Evolutionary conservation across 1,284 basidiomycete species (phyloP).

Genomic region (Moniliophthora roreri): DNA sequence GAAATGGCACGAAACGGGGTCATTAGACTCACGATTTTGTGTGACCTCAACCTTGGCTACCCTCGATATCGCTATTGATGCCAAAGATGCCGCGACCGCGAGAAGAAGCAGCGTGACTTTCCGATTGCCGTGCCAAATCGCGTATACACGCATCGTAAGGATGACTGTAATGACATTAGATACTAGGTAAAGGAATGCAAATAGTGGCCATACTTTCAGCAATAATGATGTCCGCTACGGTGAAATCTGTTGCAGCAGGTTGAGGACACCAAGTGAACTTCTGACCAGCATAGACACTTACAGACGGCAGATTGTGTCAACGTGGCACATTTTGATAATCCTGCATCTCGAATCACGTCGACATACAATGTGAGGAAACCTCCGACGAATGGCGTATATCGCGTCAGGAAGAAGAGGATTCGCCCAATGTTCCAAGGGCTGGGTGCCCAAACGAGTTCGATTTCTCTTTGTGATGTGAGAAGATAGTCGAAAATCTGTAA

Average conservation of each 20-base stretch:
- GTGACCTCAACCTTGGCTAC: not conserved
- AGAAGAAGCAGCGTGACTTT: not conserved
- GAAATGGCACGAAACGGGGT: not conserved
- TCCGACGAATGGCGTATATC: not conserved
- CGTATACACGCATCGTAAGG: not conserved
- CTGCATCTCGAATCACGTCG: not conserved
- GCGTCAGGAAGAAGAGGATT: not conserved
- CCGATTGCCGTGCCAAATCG: not conserved
- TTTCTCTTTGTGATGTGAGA: not conserved
- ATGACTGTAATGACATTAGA: not conserved
- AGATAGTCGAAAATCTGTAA: slow-evolving; percentile 1
- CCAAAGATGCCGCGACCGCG: not conserved
- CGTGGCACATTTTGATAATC: not conserved
- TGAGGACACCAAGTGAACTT: no score
- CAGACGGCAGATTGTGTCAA: slow-evolving; percentile 3
- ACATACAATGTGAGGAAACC: slow-evolving; percentile 4
- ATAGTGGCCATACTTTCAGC: not conserved
- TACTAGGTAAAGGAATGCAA: no score
- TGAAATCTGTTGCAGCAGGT: not conserved
- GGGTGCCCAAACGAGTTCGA: not conserved
- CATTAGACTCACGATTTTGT: not conserved
- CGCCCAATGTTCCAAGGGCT: slow-evolving; percentile 1
- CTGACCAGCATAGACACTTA: not conserved
- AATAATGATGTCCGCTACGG: slow-evolving; percentile 2
- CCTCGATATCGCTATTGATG: not conserved